These are phyloP conservation scores for Harringtonia lauricola DNA, from an alignment of 2,329 filamentous ascomycete genomes.

Conservation along the genomic window DNA sequence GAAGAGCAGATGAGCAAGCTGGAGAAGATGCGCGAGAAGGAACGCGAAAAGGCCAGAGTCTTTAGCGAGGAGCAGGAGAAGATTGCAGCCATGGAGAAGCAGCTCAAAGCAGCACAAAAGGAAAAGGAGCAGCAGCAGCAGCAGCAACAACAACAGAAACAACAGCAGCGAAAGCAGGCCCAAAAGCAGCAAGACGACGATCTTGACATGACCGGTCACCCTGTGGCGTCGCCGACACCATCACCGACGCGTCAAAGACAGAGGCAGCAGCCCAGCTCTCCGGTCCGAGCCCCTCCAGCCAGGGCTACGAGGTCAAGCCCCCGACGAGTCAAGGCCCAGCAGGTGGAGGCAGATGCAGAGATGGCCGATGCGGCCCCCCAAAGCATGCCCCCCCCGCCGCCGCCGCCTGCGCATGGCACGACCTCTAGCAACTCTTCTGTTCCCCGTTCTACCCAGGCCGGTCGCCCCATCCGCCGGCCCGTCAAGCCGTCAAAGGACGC, in stretches of 20 bases:
- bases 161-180: slow-evolving; percentile 7
- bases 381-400: slow-evolving; percentile 43
- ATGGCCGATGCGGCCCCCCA: slow-evolving; percentile 47
- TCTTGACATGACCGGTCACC: slow-evolving; percentile 2
- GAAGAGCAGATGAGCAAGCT: slow-evolving; percentile 51
- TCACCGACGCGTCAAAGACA: too few species aligned
- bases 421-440: background rate
- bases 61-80: slow-evolving; percentile 48
- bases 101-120: slow-evolving; percentile 37
- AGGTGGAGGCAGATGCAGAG: slow-evolving; percentile 34
- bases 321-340: slow-evolving; percentile 30
- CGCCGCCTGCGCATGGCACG: background rate
- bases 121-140: slow-evolving; percentile 29
- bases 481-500: slow-evolving; percentile 52
- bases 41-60: slow-evolving; percentile 54
- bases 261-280: slow-evolving; percentile 10
- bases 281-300: slow-evolving; percentile 27
- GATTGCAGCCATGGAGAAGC: slow-evolving; percentile 31
- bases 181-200: slow-evolving; percentile 11
- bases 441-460: slow-evolving; percentile 39
- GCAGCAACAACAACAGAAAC: background rate
- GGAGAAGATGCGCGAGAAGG: slow-evolving; percentile 59
- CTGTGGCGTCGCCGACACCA: slow-evolving; percentile 15
- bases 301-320: slow-evolving; percentile 40
- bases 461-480: slow-evolving; percentile 45